Conservation (phyloP, 306 rosid genomes). For the Glycyrrhiza uralensis region DNA sequence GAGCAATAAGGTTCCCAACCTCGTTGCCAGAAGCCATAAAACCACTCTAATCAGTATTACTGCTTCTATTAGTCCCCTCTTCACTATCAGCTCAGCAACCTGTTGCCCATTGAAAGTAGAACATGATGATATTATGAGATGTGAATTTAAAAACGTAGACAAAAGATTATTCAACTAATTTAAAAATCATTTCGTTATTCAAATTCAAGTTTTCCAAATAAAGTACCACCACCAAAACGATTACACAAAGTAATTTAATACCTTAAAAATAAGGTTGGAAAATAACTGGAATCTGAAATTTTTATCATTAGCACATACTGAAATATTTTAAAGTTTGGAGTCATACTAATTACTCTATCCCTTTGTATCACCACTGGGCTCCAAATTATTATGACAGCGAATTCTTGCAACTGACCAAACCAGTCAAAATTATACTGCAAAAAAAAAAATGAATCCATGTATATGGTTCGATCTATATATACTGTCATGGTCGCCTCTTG, state of each 20-base stretch:
- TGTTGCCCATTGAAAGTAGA: slow-evolving; percentile 13
- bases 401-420: no score
- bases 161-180: background rate
- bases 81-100: slow-evolving; percentile 35
- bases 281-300: background rate
- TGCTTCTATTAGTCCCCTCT: slow-evolving; percentile 36
- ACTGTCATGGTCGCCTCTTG: background rate
- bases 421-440: no score
- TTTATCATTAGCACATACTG: no score
- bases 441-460: background rate
- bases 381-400: no score
- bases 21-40: slow-evolving; percentile 43
- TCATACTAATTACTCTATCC: no score
- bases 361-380: no score
- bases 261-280: background rate
- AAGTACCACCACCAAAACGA: no score
- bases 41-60: slow-evolving; percentile 35
- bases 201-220: no score
- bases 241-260: background rate
- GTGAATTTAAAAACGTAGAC: background rate
- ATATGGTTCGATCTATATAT: background rate
- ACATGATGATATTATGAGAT: no score
- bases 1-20: slow-evolving; percentile 40
- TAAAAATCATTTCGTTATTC: no score
- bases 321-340: no score